Evolutionary conservation across 495 filamentous ascomycete genomes (phyloP), one percentile per base, ranked within the genome.

Genomic region (Penicillium waksmanii): DNA sequence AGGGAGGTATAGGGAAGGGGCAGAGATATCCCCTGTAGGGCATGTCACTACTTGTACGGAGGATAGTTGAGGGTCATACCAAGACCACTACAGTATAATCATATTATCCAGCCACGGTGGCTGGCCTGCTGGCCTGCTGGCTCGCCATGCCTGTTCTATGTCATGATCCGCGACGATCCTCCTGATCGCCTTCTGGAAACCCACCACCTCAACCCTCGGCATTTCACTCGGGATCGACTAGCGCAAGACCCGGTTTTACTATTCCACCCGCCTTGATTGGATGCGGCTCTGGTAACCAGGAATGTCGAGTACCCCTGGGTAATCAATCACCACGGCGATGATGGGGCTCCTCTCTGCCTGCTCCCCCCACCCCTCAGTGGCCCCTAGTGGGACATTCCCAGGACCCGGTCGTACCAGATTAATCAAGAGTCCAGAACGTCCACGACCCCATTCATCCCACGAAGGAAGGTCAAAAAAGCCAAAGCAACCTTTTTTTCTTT

Each of bases 141-240:
- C 27, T 7, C 27, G 27, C 27, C 27, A 31, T 31, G 27, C 27
- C 27, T 31, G 51, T 62, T 61, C 62, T 55, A 67, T 62, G 55
- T 49, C 33, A 58, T 59, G 64, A 69, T 69, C 64, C 56, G 56
- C 63, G 62, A 27, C 55, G 64, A 66, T 66, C 64, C 51, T 61
- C 62, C 54, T 67, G 58, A 65, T 67, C 65, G 38, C 33, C 61
- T 47, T 53, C 44, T 25, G 21, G 17, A 53, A 25, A 56, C 36
- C 19, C 58, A 36, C 42, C 55, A 36, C 17, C 31, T 38, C 9
- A 31, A n/a, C 55, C 21, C 34, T 57, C 64, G 66, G 66, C 66
- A 69, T 47, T 69, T 65, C 43, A 25, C 17, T 60, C 63, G 56
- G 61, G 66, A 63, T 69, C 67, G 67, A 55, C 66, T 61, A 61